Conservation (phyloP, 208 protist genomes). For the Porcisia hertigi region DNA sequence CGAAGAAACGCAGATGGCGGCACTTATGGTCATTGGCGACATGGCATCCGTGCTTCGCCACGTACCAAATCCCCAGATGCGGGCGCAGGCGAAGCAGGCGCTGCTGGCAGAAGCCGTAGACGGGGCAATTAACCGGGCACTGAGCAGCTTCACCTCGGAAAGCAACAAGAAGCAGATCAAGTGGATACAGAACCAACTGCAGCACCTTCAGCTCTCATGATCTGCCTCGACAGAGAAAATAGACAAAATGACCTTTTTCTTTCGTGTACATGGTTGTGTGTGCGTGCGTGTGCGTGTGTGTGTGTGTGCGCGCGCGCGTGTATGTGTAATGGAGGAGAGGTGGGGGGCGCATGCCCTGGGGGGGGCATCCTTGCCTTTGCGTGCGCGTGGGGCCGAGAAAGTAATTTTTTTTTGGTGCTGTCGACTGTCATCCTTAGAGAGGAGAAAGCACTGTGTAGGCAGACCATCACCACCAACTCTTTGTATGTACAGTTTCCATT, state of each 20-base stretch:
- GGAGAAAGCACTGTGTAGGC: neutral
- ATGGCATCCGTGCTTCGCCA: slow-evolving; percentile 75
- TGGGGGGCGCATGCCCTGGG: neutral
- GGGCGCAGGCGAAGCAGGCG: slow-evolving; percentile 62
- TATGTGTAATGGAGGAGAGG: neutral
- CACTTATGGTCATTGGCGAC: slow-evolving; percentile 81
- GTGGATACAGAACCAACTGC: slow-evolving; percentile 70
- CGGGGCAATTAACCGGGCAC: slow-evolving; percentile 35
- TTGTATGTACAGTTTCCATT: no score
- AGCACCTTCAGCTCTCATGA: slow-evolving; percentile 35
- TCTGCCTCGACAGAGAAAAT: no score
- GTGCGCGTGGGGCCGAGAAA: no score
- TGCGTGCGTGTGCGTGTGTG: no score
- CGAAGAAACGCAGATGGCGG: slow-evolving; percentile 57
- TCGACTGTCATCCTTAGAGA: neutral
- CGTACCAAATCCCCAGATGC: slow-evolving; percentile 42
- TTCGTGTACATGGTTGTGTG: neutral
- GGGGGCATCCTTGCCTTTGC: neutral
- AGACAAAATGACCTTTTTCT: neutral
- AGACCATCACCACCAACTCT: neutral
- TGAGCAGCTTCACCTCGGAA: slow-evolving; percentile 25
- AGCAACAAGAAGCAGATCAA: slow-evolving; percentile 60
- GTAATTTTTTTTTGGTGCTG: neutral
- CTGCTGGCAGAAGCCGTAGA: slow-evolving; percentile 50
- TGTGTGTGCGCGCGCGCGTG: no score